A percentile compares a stretch with the other conserved stretches of the same genome.
phyloP scores from a whole-genome alignment of 139 green algal genomes.

The Deuterostichococcus epilithicus region DNA sequence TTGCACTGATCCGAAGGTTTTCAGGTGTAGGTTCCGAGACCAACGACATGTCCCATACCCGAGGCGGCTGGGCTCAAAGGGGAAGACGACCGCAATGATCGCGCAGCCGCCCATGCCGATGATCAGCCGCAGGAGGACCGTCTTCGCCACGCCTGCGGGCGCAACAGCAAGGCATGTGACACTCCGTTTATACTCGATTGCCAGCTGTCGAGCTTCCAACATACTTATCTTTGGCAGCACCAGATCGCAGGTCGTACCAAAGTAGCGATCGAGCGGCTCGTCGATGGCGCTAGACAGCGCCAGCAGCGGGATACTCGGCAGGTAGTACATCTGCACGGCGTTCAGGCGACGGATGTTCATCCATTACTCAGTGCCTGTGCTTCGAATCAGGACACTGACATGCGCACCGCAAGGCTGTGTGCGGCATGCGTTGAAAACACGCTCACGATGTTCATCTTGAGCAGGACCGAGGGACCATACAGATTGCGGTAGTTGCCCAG shows the following conservation, averaged over 20 bases:
- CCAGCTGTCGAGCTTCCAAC: too few species aligned
- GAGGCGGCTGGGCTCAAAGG: slow-evolving; percentile 39
- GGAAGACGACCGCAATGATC: slow-evolving; percentile 38
- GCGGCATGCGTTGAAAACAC: background rate
- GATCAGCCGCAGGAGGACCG: slow-evolving; percentile 33
- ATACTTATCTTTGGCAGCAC: background rate
- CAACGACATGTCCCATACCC: too few species aligned
- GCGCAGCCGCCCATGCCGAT: slow-evolving; percentile 40
- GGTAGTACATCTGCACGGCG: slow-evolving; percentile 49
- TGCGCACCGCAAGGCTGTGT: too few species aligned
- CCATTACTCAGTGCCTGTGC: too few species aligned
- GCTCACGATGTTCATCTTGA: slow-evolving; percentile 68
- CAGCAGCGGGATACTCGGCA: slow-evolving; percentile 73
- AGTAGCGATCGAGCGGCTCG: slow-evolving; percentile 40
- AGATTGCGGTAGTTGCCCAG: slow-evolving; percentile 64
- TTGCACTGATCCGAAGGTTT: too few species aligned
- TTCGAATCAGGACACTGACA: too few species aligned
- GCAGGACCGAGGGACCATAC: slow-evolving; percentile 62
- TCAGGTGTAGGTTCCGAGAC: too few species aligned
- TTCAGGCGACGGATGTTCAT: too few species aligned
- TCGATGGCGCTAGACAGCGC: slow-evolving; percentile 50
- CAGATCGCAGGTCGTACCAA: slow-evolving; percentile 34
- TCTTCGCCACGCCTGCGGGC: slow-evolving; percentile 32
- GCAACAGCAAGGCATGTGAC: too few species aligned
- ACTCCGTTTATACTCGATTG: too few species aligned